Evolutionary conservation across 2,329 filamentous ascomycete genomes (phyloP), one percentile per base, ranked within the genome.

Genomic region (Cryphonectria nitschkei): DNA sequence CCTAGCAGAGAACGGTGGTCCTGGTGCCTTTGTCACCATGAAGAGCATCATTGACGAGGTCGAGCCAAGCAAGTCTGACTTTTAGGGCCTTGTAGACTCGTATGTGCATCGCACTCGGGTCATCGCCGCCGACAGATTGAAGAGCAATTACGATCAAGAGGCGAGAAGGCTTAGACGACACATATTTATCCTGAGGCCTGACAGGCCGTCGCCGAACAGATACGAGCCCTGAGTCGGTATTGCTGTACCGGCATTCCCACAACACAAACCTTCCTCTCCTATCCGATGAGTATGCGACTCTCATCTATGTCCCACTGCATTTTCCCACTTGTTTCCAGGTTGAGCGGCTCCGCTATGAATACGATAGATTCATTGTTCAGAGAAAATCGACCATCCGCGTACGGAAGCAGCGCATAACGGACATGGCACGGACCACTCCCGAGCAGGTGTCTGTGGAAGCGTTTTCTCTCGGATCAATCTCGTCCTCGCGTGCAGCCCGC

Each of bases 21-120:
- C 92, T 14, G 94, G 93, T 52, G 91, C 94, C 41, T 95, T 98
- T 79, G 87, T 98, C 75, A 95, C 85, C 22, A 79, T 89, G 32
- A 81, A 85, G 73, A 82, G 84, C 58, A 77, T 88, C 69, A 78
- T 88, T 67, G 82, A 85, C 65, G 80, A 82, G 60, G 84, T 88
- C 70, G 69, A 68, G n/a, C 81, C 83, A 22, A 81, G 79, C 70
- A 77, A 78, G 3, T 76, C 80, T 54, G 76, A 80, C 60, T 75
- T 79, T 66, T 83, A 76, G 68, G 58, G 74, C 3, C 3, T 46
- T 22, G 26, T 34, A 9, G 62, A n/a, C 19, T 22, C 26, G n/a
- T 46, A 46, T 46, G 41, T 32, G n/a, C 26, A 32, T 65, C 39
- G 39, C 29, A 14, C 7, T 46, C 34, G 58, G 16, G 58, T 32